A percentile compares a stretch with the other conserved stretches of the same genome.
Conservation (phyloP, 2,329 filamentous ascomycete species). For the Apiospora pterosperma region DNA sequence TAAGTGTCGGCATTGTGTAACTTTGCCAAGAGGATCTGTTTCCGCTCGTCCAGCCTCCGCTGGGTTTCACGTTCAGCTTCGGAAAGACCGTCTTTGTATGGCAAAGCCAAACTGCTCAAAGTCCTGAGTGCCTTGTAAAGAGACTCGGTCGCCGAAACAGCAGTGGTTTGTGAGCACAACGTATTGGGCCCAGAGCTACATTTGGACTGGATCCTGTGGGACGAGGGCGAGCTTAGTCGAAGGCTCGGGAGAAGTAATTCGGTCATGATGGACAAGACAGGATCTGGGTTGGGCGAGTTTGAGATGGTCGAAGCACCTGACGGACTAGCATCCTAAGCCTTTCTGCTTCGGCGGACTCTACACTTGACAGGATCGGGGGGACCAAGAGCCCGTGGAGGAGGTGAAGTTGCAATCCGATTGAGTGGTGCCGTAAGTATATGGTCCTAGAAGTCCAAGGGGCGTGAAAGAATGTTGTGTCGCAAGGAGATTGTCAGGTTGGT, state of each 20-base stretch:
- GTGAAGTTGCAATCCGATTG: not conserved
- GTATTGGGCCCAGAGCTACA: not conserved
- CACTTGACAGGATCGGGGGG: not conserved
- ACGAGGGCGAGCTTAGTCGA: not conserved
- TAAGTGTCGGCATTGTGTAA: constrained; percentile 67
- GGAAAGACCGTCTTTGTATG: constrained; percentile 51
- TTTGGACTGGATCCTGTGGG: not conserved
- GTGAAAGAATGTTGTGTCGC: not conserved
- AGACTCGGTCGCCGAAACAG: constrained; percentile 4
- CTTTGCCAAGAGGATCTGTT: constrained; percentile 59
- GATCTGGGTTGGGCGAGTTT: not conserved
- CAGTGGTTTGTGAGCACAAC: not conserved
- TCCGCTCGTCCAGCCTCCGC: constrained; percentile 51
- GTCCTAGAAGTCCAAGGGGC: not conserved
- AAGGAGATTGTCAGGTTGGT: not conserved
- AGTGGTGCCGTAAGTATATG: not conserved
- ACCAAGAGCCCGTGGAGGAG: not conserved
- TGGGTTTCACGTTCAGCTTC: constrained; percentile 45
- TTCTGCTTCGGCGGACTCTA: not conserved
- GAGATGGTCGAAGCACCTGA: not conserved
- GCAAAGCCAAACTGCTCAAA: constrained; percentile 39
- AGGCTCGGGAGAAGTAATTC: constrained; percentile 8
- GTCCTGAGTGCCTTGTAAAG: constrained; percentile 32
- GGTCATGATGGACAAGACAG: constrained; percentile 4
- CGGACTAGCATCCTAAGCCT: not conserved